Evolutionary conservation across 2,329 filamentous ascomycete species (phyloP).

Genomic region (Ophiostoma sp.): DNA sequence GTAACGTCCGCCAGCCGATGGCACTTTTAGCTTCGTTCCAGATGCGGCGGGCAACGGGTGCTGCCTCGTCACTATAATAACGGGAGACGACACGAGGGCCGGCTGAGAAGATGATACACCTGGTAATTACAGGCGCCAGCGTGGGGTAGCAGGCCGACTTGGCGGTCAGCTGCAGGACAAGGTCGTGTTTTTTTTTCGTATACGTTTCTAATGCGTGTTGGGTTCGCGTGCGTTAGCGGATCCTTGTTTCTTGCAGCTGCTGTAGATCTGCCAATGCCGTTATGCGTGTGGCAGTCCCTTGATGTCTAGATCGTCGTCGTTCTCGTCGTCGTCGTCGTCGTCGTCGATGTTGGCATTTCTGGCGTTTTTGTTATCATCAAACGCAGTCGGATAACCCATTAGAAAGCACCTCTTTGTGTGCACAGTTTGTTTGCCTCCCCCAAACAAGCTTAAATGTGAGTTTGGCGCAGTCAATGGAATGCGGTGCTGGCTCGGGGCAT

Average conservation of each 20-base stretch:
- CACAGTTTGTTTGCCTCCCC: not conserved
- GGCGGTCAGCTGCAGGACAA: slow-evolving; percentile 11
- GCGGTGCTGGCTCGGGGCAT: not conserved
- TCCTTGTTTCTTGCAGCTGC: not conserved
- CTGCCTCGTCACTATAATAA: slow-evolving; percentile 10
- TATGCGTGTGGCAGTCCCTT: not conserved
- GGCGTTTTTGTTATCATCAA: not conserved
- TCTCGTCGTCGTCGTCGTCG: not conserved
- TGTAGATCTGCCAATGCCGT: not conserved
- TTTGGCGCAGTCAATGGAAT: not conserved
- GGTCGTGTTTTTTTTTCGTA: not conserved
- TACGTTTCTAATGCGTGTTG: not conserved
- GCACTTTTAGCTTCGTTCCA: slow-evolving; percentile 15
- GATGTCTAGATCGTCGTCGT: not conserved
- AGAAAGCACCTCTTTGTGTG: not conserved
- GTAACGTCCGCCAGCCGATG: slow-evolving; percentile 19
- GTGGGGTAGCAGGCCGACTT: slow-evolving; percentile 15
- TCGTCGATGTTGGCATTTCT: not conserved
- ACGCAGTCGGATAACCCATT: not conserved
- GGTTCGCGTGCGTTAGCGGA: slow-evolving; percentile 6
- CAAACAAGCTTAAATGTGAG: not conserved
- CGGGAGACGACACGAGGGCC: slow-evolving; percentile 15
- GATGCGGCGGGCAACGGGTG: slow-evolving; percentile 6
- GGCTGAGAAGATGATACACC: slow-evolving; percentile 15
- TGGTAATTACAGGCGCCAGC: slow-evolving; percentile 19